These are phyloP conservation scores for Talaromyces sp. DNA, from an alignment of 2,329 filamentous ascomycete species.

Conservation along the genomic window DNA sequence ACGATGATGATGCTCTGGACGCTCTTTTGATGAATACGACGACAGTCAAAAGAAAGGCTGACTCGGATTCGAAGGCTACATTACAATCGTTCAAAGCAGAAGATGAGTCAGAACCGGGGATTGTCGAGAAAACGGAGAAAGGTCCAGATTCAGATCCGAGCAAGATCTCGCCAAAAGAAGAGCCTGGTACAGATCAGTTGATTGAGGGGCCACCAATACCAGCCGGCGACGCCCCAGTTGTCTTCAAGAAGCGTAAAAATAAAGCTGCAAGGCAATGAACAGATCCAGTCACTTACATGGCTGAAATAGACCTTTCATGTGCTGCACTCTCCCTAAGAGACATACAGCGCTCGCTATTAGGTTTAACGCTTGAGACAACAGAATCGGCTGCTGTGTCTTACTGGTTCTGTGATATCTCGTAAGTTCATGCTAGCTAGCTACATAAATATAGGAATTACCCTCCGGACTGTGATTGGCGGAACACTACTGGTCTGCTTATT, in stretches of 20 bases:
- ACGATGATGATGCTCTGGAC: slow-evolving; percentile 42
- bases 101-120: slow-evolving; percentile 13
- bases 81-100: slow-evolving; percentile 9
- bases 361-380: not conserved
- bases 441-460: not conserved
- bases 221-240: slow-evolving; percentile 27
- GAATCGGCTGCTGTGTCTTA: not conserved
- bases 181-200: slow-evolving; percentile 17
- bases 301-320: not conserved
- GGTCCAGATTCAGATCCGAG: slow-evolving; percentile 20
- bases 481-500: not conserved
- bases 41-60: slow-evolving; percentile 31
- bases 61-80: slow-evolving; percentile 21
- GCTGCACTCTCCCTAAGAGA: not conserved
- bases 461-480: not conserved
- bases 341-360: not conserved
- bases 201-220: slow-evolving; percentile 12
- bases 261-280: slow-evolving; percentile 43
- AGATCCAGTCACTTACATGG: too few species aligned
- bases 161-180: slow-evolving; percentile 29
- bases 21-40: slow-evolving; percentile 42
- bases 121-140: slow-evolving; percentile 1
- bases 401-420: not conserved
- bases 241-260: slow-evolving; percentile 50
- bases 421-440: not conserved